Evolutionary conservation across 306 rosid species (phyloP), one percentile per base, ranked within the genome.

Genomic region (Cucumis melo): DNA sequence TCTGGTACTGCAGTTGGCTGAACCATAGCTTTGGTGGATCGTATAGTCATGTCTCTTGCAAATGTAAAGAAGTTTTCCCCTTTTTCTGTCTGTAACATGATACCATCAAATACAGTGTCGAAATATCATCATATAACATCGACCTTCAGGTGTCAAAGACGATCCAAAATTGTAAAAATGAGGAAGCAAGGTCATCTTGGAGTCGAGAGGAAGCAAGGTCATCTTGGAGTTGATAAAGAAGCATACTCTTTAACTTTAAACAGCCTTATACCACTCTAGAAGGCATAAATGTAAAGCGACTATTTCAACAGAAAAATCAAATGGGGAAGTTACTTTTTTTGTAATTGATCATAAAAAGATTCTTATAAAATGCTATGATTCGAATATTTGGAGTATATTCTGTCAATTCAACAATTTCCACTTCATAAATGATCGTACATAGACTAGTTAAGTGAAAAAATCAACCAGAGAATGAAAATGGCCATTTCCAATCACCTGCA

Each of bases 11-110:
- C 78, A 81, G 84, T 74, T 62, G 88, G 79, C 76, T 88, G 88
- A 83, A 92, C 75, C 73, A 92, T 83, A 46, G 95, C 97, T 85
- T 89, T 92, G 5, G 97, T 89, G 68, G 99, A 90, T 87, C 79
- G 81, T 65, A 94, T 80, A 61, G 99, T 89, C 99, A 89, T 90
- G 34, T 94, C 96, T 80, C 88, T 90, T 2, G 98, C 98, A 86
- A 94, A 94, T 16, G 92, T 83, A 82, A 94, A 94, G 76, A 94
- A 86, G 83, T 89, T 94, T 82, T 94, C 98, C 61, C 97, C 98
- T 80, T 89, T 94, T 87, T 90, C 93, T 8, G 46, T 77, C 98
- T 94, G 88, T 8, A 75, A 81, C 3, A 73, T 55, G 19, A 61
- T 13, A 46, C 72, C 67, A 67, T 80, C 53, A 81, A 73, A 75